These are phyloP conservation scores for Salix purpurea DNA, from an alignment of 345 rosid genomes.

Conservation along the genomic window DNA sequence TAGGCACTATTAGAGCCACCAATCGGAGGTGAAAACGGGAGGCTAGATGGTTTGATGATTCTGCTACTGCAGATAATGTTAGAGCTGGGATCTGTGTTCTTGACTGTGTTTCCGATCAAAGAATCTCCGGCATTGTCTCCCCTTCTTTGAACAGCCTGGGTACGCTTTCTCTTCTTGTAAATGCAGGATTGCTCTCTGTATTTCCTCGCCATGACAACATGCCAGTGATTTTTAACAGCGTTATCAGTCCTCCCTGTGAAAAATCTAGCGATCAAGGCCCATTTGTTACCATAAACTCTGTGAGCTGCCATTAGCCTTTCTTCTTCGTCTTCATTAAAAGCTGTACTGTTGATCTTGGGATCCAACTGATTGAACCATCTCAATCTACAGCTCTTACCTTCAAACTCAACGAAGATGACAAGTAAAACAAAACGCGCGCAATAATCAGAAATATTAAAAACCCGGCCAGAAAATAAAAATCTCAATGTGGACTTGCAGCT, in stretches of 20 bases:
- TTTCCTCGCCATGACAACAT: conserved; percentile 65
- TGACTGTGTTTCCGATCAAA: background rate
- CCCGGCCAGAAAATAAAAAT: background rate
- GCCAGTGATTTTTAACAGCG: conserved; percentile 66
- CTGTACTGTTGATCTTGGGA: conserved; percentile 36
- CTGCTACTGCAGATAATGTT: conserved; percentile 22
- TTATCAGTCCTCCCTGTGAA: conserved; percentile 66
- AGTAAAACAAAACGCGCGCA: too few species aligned
- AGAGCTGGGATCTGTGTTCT: background rate
- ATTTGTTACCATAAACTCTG: conserved; percentile 59
- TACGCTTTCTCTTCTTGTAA: conserved; percentile 30
- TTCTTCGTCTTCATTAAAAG: conserved; percentile 40
- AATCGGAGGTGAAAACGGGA: conserved; percentile 9
- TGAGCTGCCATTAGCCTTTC: conserved; percentile 54
- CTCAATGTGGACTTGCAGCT: too few species aligned
- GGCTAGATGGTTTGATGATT: conserved; percentile 11
- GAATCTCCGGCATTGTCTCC: conserved; percentile 3
- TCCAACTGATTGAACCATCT: conserved; percentile 53
- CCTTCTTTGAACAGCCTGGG: conserved; percentile 22
- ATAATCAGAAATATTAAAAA: background rate
- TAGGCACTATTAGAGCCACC: conserved; percentile 2
- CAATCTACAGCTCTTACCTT: conserved; percentile 51
- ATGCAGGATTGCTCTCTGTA: conserved; percentile 41
- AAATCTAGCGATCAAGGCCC: conserved; percentile 59
- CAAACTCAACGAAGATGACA: background rate